phyloP scores from a whole-genome alignment of 2,329 filamentous ascomycete species.

The Fusarium sp. region DNA sequence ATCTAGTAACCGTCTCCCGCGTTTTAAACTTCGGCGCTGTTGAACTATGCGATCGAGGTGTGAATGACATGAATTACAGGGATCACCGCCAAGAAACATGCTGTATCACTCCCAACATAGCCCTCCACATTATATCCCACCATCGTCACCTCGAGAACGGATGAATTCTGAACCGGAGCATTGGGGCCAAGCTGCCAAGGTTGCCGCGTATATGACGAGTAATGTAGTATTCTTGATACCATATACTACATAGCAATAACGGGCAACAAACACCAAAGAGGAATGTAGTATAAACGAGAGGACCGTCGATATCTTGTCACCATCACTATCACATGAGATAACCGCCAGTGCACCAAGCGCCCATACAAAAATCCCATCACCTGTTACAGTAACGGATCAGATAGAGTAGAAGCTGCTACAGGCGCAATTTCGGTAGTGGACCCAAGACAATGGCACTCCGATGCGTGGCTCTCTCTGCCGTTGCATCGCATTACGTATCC shows the following conservation, averaged over 20 bases:
- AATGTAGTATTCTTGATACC: background rate
- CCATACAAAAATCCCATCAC: background rate
- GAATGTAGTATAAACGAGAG: background rate
- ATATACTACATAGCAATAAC: background rate
- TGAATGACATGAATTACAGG: background rate
- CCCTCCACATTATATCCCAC: background rate
- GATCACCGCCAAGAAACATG: conserved; percentile 6
- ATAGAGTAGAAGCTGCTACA: conserved; percentile 34
- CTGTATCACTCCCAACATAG: background rate
- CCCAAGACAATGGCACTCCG: conserved; percentile 15
- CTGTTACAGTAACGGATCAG: conserved; percentile 30
- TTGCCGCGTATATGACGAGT: background rate
- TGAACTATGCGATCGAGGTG: background rate
- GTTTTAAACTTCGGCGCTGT: conserved; percentile 5
- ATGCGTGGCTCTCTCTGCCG: background rate
- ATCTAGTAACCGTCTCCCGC: conserved; percentile 7
- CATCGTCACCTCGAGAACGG: conserved; percentile 7
- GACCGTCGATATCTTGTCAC: background rate
- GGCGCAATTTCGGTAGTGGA: conserved; percentile 36
- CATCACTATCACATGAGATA: background rate
- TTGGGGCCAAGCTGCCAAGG: conserved; percentile 17
- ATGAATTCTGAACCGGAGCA: conserved; percentile 14
- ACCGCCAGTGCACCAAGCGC: too few relatives aligned
- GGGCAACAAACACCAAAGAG: background rate
- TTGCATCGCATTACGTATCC: conserved; percentile 23